Percentiles rank a stretch among this genome's conserved stretches.
Evolutionary conservation across 306 rosid species (phyloP).

Genomic region (Bauhinia variegata): DNA sequence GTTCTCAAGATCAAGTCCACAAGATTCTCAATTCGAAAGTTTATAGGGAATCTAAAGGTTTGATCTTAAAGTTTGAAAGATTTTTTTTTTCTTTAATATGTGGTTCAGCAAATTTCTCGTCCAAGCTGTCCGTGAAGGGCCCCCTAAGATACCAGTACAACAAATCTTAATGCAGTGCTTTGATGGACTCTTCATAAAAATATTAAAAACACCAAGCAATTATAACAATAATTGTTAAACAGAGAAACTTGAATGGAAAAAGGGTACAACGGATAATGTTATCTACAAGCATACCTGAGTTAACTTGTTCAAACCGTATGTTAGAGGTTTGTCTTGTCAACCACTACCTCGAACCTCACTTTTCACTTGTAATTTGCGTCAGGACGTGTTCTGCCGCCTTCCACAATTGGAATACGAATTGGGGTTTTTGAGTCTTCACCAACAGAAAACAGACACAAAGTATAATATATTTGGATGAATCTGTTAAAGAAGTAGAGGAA

Average conservation of each 20-base stretch:
- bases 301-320: constrained; percentile 36
- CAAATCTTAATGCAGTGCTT: not conserved
- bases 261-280: no score
- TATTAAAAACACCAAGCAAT: constrained; percentile 7
- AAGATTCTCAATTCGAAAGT: no score
- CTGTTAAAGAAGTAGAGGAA: no score
- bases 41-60: not conserved
- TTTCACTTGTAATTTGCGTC: not conserved
- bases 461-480: no score
- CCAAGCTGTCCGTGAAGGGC: not conserved
- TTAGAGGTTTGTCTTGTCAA: constrained; percentile 15
- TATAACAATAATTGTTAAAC: not conserved
- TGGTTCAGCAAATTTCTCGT: not conserved
- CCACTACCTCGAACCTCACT: constrained; percentile 24
- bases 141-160: not conserved
- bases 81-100: no score
- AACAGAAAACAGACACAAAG: no score
- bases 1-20: not conserved
- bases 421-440: no score
- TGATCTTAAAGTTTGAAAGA: not conserved
- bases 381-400: no score
- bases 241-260: no score
- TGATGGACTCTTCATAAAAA: not conserved
- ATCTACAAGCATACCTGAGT: constrained; percentile 31
- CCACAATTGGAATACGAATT: no score